A percentile compares a stretch with the other conserved stretches of the same genome.
phyloP scores from a whole-genome alignment of 2,329 filamentous ascomycete species.

The Hypomyces perniciosus region DNA sequence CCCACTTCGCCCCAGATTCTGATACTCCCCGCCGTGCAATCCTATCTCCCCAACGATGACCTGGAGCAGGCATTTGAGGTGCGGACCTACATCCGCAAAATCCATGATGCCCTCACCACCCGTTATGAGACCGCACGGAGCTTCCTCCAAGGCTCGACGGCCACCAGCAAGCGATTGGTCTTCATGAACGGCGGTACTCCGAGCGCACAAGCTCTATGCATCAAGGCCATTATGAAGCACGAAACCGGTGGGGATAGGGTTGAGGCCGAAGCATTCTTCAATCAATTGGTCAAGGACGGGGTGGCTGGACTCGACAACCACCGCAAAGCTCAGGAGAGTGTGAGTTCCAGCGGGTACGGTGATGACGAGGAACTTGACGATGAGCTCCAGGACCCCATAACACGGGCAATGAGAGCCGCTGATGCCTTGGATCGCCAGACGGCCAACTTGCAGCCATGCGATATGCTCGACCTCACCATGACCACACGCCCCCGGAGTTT shows the following conservation, averaged over 20 bases:
- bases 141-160: conserved; percentile 44
- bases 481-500: conserved; percentile 39
- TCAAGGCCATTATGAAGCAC: conserved; percentile 47
- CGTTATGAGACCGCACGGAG: conserved; percentile 43
- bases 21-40: conserved; percentile 47
- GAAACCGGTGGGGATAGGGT: conserved; percentile 43
- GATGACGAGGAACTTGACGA: conserved; percentile 14
- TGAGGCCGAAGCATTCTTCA: conserved; percentile 48
- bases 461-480: conserved; percentile 42
- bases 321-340: conserved; percentile 16
- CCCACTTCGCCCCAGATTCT: conserved; percentile 54
- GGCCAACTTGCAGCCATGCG: conserved; percentile 44
- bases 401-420: conserved; percentile 52
- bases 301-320: conserved; percentile 31
- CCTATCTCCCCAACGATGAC: conserved; percentile 35
- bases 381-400: conserved; percentile 43
- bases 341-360: conserved; percentile 14
- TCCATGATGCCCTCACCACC: conserved; percentile 44
- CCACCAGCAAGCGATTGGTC: conserved; percentile 47
- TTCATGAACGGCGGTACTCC: conserved; percentile 56
- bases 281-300: conserved; percentile 45
- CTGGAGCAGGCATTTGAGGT: conserved; percentile 25
- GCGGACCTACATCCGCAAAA: conserved; percentile 37
- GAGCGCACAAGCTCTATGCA: conserved; percentile 48
- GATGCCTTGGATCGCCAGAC: conserved; percentile 53